Evolutionary conservation across 2,329 filamentous ascomycete genomes (phyloP), one percentile per base, ranked within the genome.

Genomic region (Raffaelea deltoideospora): DNA sequence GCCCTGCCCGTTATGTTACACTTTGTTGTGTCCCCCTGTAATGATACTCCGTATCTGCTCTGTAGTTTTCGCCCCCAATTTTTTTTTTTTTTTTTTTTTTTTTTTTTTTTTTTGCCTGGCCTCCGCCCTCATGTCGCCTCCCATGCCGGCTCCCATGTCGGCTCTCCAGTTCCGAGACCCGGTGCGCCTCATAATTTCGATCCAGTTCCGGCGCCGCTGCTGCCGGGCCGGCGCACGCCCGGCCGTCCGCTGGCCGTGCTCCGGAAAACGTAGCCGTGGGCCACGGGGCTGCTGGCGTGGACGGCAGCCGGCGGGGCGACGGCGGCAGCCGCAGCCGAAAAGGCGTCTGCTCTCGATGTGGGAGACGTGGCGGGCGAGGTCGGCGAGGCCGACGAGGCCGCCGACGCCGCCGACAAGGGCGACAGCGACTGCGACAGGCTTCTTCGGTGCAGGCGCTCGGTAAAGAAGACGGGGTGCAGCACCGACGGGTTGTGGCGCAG

Each of bases 401-500:
- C 18, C 3, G 68, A 63, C n/a, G n/a, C n/a, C n/a, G n/a, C n/a
- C n/a, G n/a, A n/a, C n/a, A n/a, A n/a, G n/a, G n/a, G n/a, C n/a
- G n/a, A n/a, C n/a, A n/a, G n/a, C n/a, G n/a, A n/a, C n/a, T n/a
- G n/a, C n/a, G n/a, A n/a, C n/a, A n/a, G n/a, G n/a, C n/a, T n/a
- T n/a, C n/a, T n/a, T 47, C 66, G 70, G 40, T 67, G 68, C 35
- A 83, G 57, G 35, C 65, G 64, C 22, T 71, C 61, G 0, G 79
- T 80, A 58, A 86, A 85, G 57, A 87, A 87, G 2, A 84, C 80
- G 0, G 81, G 81, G 45, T 87, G 81, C 20, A 71, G 60, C 28
- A 63, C 64, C 1, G 79, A 72, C 10, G 71, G 60, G 51, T 79
- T 66, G 49, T 67, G 69, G 11, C 18, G 22, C 17, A 29, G 14